A percentile compares a stretch with the other conserved stretches of the same genome.
phyloP scores from a whole-genome alignment of 169 alveolate species.

The Eimeria nieschulzi region DNA sequence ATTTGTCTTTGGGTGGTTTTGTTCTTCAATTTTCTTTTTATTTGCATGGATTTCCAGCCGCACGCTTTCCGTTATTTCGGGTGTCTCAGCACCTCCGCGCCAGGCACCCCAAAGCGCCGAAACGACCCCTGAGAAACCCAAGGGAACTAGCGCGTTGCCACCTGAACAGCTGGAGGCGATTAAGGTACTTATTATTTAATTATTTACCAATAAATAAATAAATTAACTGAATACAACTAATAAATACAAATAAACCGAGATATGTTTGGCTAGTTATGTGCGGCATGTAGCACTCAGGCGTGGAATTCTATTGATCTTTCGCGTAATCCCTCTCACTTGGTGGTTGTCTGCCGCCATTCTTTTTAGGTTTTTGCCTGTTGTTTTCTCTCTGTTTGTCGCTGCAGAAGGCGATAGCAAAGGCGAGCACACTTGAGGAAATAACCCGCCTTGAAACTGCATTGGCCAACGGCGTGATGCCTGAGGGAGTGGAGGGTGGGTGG shows the following conservation, averaged over 20 bases:
- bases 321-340: no score
- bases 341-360: not conserved
- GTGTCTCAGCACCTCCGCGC: not conserved
- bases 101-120: not conserved
- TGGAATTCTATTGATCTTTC: no score
- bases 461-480: slow-evolving; percentile 1
- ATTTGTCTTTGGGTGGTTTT: not conserved
- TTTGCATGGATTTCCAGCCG: no score
- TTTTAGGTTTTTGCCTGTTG: not conserved
- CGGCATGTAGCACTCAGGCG: no score
- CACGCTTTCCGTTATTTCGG: no score
- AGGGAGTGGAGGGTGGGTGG: not conserved
- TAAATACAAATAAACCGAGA: no score
- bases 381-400: not conserved
- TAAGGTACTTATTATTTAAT: not conserved
- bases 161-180: not conserved
- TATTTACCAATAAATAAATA: no score
- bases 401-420: slow-evolving; percentile 55
- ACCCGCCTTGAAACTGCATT: slow-evolving; percentile 6
- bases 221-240: no score
- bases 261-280: no score
- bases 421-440: slow-evolving; percentile 35
- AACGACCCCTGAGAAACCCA: not conserved
- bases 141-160: not conserved
- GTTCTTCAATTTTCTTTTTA: not conserved